Percentiles rank a stretch among this genome's conserved stretches.
These are phyloP conservation scores for Suillus subaureus DNA, from an alignment of 768 basidiomycete genomes.

Conservation along the genomic window DNA sequence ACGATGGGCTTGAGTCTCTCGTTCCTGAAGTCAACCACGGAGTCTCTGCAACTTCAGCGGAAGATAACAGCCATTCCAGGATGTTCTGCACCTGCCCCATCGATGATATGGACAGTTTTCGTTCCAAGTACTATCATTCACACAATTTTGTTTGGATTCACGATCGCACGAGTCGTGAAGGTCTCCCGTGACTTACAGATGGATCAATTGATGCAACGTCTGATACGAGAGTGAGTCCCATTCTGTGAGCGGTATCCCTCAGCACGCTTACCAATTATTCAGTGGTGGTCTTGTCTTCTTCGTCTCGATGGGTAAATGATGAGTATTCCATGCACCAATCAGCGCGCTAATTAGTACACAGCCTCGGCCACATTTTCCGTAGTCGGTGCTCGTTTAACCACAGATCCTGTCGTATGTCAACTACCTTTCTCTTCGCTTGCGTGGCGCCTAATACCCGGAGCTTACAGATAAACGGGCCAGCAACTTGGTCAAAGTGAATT, in stretches of 20 bases:
- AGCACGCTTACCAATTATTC: background rate
- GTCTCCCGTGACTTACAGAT: background rate
- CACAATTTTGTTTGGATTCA: conserved; percentile 12
- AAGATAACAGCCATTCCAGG: background rate
- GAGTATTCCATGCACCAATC: background rate
- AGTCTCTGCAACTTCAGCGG: background rate
- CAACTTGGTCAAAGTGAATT: conserved; percentile 12
- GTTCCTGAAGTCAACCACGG: background rate
- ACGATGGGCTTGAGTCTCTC: background rate
- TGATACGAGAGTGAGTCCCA: conserved; percentile 11
- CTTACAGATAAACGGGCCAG: conserved; percentile 9
- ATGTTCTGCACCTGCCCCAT: conserved; percentile 11
- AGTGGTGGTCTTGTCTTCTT: conserved; percentile 14
- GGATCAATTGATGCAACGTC: conserved; percentile 8
- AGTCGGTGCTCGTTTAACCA: conserved; percentile 9
- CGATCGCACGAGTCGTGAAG: conserved; percentile 2
- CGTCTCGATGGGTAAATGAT: conserved; percentile 13
- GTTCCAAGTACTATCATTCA: conserved; percentile 11
- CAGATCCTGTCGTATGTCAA: conserved; percentile 3
- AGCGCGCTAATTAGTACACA: background rate
- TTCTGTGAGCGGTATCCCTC: background rate
- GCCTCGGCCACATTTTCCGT: conserved; percentile 9
- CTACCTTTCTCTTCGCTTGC: background rate
- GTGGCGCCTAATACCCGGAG: background rate
- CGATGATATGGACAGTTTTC: conserved; percentile 10